Evolutionary conservation across 2,329 filamentous ascomycete genomes (phyloP), one percentile per base, ranked within the genome.

Genomic region (Metarhizium brunneum): DNA sequence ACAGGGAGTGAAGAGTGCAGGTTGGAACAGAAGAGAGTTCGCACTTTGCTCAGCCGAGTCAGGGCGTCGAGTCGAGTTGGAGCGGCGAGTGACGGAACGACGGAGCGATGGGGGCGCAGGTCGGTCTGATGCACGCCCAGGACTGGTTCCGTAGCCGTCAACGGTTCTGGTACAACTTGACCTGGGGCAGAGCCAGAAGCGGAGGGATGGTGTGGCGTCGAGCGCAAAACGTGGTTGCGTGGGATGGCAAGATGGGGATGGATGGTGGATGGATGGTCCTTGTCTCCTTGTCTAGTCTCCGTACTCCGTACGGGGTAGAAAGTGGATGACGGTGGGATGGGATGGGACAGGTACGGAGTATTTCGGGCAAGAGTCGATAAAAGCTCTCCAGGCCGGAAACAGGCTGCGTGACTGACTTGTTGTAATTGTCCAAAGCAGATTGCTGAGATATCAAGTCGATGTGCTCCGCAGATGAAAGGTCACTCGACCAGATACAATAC

Each of bases 61-160:
- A 8, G 47, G 49, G 43, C 54, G 48, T 54, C 51, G 55, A 50
- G 49, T 35, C 32, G 32, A 35, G 32, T 35, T 35, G 32, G 32
- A 35, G 32, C 32, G 32, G 32, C 32, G 10, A 35, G 10, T 35
- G 32, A 35, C 10, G 32, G 32, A 35, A 11, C n/a, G 36, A 25
- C 35, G 14, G 38, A 16, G 38, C 14, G 43, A 52, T 29, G 55
- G 52, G 40, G 40, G 55, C 48, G 52, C 52, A 52, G 47, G 47
- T 36, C 42, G 52, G 52, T 48, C 48, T 47, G 55, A 40, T 47
- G 40, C 42, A 36, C 32, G 32, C 29, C 47, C 30, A 50, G 20
- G 16, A 50, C 47, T 35, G 32, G 32, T 11, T 25, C 32, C 32
- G 32, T n/a, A 42, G 43, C 43, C 43, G 43, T 47, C 43, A 47